Percentiles rank a stretch among this genome's conserved stretches.
Evolutionary conservation across 208 protist species (phyloP).

Genomic region (Trypanosoma congolense): DNA sequence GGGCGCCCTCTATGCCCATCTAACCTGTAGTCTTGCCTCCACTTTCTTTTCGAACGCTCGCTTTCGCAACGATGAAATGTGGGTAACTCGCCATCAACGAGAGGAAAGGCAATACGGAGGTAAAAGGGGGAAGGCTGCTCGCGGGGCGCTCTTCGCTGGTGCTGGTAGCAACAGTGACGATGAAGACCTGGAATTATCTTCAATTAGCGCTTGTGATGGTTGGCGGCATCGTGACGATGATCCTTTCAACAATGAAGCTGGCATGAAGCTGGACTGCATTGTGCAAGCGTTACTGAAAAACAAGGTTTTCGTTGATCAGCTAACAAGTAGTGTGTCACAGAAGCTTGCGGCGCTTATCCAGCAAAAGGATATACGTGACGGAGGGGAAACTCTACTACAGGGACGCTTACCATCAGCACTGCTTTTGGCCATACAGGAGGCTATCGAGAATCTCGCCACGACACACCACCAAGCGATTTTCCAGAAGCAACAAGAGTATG

Average conservation of each 20-base stretch:
- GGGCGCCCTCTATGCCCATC: constrained; percentile 3
- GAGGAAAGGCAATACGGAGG: not conserved
- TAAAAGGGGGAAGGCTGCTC: not conserved
- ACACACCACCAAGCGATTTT: constrained; percentile 14
- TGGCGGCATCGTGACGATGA: too few species aligned
- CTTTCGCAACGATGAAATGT: not conserved
- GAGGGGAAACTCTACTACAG: not conserved
- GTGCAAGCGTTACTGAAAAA: constrained; percentile 1
- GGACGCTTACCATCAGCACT: constrained; percentile 17
- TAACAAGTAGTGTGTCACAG: constrained; percentile 14
- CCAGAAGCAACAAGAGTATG: constrained; percentile 1
- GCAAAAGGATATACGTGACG: constrained; percentile 3
- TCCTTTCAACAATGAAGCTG: not conserved
- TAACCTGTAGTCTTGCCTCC: constrained; percentile 1
- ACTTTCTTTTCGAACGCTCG: not conserved
- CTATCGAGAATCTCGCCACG: constrained; percentile 7
- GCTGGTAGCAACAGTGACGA: too few species aligned
- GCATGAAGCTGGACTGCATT: not conserved
- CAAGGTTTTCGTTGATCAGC: constrained; percentile 4
- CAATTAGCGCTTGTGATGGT: too few species aligned
- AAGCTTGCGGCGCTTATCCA: constrained; percentile 13
- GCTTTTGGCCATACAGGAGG: constrained; percentile 13
- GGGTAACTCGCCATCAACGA: not conserved
- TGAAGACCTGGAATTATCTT: too few species aligned
- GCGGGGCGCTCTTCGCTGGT: too few species aligned